Evolutionary conservation across 108 stramenopile species (phyloP).

Genomic region (Cyclotella sp.): DNA sequence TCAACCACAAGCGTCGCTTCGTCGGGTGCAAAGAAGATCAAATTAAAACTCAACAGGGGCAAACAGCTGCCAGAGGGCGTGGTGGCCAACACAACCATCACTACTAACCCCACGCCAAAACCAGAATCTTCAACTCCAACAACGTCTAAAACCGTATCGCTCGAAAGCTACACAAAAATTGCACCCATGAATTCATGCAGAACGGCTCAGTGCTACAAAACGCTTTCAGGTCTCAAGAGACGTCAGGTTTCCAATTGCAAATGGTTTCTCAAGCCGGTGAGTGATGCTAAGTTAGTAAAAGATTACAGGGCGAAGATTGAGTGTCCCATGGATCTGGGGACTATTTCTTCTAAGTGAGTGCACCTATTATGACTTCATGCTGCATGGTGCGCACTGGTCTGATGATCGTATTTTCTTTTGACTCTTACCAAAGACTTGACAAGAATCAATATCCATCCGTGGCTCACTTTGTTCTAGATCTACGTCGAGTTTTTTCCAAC

Average conservation of each 20-base stretch:
- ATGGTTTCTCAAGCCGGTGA: constrained; percentile 78
- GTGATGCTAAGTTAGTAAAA: constrained; percentile 72
- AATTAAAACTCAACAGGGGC: constrained; percentile 41
- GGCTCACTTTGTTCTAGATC: constrained; percentile 72
- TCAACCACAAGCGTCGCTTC: background rate
- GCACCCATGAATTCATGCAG: constrained; percentile 62
- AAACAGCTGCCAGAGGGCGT: constrained; percentile 66
- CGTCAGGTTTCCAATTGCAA: constrained; percentile 55
- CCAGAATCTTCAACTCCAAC: background rate
- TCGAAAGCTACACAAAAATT: constrained; percentile 4
- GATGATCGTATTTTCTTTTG: background rate
- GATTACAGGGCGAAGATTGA: constrained; percentile 82
- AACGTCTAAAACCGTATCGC: background rate
- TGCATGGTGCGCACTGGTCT: background rate
- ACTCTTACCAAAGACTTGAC: constrained; percentile 50
- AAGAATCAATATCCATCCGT: constrained; percentile 68
- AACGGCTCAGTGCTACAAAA: constrained; percentile 71
- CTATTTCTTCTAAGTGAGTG: constrained; percentile 69
- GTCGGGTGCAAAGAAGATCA: constrained; percentile 21
- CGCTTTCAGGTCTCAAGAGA: constrained; percentile 68
- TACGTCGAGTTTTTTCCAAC: constrained; percentile 80
- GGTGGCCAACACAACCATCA: background rate
- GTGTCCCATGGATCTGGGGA: constrained; percentile 79
- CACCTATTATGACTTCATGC: background rate
- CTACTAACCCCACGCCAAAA: background rate